Evolutionary conservation across 352 stramenopile genomes (phyloP), one percentile per base, ranked within the genome.

Genomic region (Phytophthora colocasiae): DNA sequence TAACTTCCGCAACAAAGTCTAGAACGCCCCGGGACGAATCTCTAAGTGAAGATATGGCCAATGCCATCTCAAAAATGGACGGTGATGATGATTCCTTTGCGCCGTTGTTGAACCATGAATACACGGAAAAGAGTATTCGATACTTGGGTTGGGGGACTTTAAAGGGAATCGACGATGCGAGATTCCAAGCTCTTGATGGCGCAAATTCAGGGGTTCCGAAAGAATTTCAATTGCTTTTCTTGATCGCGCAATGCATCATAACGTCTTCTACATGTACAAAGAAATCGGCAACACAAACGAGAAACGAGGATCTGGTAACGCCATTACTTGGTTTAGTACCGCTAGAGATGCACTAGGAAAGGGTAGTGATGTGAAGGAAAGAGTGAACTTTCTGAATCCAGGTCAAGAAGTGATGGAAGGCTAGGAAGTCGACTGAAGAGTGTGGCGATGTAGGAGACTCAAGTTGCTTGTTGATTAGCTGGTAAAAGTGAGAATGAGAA

Each of bases 111-210:
- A 54, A 29, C 0, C 69, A 77, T 31, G 43, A 77, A 39, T 73
- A 70, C 9, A 77, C 63, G 11, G 22, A 43, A 9, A 77, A 70
- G 9, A 77, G 69, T 29, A 64, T 77, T 22, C 19, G 24, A 43
- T 31, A 61, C 10, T 15, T 70, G 17, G 69, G 63, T 4, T 58
- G 27, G 1, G 39, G 11, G 69, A n/a, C 63, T 26, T 38, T 77
- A 2, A 73, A 73, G 45, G 51, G 59, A 4, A 22, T 69, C 0
- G 69, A 77, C 26, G 52, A 63, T 27, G 63, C 63, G 14, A 59
- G 69, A 29, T 73, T 77, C 36, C 36, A 49, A 9, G 52, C 58
- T 1, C 39, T 77, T 10, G 22, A 69, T 19, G 63, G 63, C 26
- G 69, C 58, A 12, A 77, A 70, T 52, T 22, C 34, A 6, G n/a